A percentile compares a stretch with the other conserved stretches of the same genome.
These are phyloP conservation scores for Sextonia rubra DNA, from an alignment of 164 flowering plant genomes.

Conservation along the genomic window DNA sequence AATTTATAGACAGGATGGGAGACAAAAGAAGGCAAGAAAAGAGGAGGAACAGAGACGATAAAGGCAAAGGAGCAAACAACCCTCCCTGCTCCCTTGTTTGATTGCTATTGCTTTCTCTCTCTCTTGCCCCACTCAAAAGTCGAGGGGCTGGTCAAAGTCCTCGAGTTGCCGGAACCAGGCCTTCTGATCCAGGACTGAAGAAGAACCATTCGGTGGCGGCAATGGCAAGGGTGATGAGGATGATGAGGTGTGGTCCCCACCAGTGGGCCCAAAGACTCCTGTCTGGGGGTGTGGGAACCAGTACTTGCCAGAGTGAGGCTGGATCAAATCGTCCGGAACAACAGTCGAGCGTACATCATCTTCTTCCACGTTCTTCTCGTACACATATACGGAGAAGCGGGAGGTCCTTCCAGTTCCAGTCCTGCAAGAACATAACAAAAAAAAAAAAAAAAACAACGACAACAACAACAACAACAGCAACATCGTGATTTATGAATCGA, in stretches of 20 bases:
- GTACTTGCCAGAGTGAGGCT: slow-evolving; percentile 52
- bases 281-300: slow-evolving; percentile 84
- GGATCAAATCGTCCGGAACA: slow-evolving; percentile 64
- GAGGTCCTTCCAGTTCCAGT: slow-evolving; percentile 36
- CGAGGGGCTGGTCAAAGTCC: slow-evolving; percentile 60
- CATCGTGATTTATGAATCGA: no score
- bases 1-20: no score
- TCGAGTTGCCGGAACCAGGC: slow-evolving; percentile 81
- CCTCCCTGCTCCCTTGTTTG: no score
- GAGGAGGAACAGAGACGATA: no score
- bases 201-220: slow-evolving; percentile 27
- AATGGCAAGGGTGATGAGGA: not conserved
- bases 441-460: no score
- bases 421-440: no score
- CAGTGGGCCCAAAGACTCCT: slow-evolving; percentile 79
- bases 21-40: no score
- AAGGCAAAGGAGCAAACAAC: no score
- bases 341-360: slow-evolving; percentile 40
- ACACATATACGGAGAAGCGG: slow-evolving; percentile 34
- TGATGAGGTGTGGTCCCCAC: slow-evolving; percentile 14
- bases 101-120: no score
- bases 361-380: slow-evolving; percentile 74
- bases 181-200: slow-evolving; percentile 54
- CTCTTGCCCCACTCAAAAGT: not conserved
- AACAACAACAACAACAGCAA: no score